Evolutionary conservation across 2,329 filamentous ascomycete species (phyloP), one percentile per base, ranked within the genome.

Genomic region (Fusarium setosum): DNA sequence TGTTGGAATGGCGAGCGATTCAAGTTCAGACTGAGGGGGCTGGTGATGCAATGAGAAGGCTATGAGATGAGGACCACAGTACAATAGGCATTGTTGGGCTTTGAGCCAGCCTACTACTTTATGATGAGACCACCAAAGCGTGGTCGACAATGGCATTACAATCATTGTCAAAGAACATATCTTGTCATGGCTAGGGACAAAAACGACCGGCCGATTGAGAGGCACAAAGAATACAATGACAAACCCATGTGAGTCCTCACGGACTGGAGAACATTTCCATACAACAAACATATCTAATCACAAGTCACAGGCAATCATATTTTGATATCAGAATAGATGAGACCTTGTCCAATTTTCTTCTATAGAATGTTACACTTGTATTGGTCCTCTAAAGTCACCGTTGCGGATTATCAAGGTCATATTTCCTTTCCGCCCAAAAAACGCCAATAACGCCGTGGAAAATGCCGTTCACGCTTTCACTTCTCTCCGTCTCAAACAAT

Each of bases 1-100:
- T 15, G 71, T 56, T 4, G 71, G 71, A 8, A 57, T 72, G 56
- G 61, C 63, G n/a, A 73, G 69, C 17, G 70, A 73, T 37, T 72
- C 70, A 21, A 69, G 64, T 57, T 72, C 68, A 11, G 70, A 72
- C 29, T 72, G 32, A 68, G n/a, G 17, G 20, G 17, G 20, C 20
- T 23, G 20, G 31, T 21, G 40, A n/a, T 29, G 4, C 45, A 10
- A n/a, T n/a, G n/a, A n/a, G n/a, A n/a, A 52, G 24, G 20, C 32
- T 26, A 15, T 32, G 8, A 29, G 26, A 29, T 11, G 45, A 47
- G 23, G 37, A 49, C 23, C 23, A 57, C 61, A 48, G 24, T 31
- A 58, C 52, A 47, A 21, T 32, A 40, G 18, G 15, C 35, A 26
- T 35, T 24, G n/a, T 24, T 29, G 8, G 31, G 34, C 48, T 35